Evolutionary conservation across 2,329 filamentous ascomycete species (phyloP), one percentile per base, ranked within the genome.

Genomic region (Hypoxylon sp.): DNA sequence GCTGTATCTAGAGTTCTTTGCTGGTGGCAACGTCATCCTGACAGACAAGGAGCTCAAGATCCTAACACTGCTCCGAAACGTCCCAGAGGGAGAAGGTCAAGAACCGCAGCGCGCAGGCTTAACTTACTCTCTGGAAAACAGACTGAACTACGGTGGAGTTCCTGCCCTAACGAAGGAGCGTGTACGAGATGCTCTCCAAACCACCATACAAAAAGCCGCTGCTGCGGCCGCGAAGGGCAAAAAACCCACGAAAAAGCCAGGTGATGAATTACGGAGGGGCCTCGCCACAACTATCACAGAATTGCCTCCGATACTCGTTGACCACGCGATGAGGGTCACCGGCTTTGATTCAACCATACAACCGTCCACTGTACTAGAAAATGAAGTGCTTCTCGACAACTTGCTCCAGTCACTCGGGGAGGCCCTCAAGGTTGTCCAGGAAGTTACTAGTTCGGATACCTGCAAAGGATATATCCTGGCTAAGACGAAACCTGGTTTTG

Each of bases 1-100:
- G 46, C 80, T 99, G 21, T 98, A 93, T 78, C 83, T 99, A 29
- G 96, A 99, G 81, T 99, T 99, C 82, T 99, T 97, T 78, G 95
- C 96, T 0, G 92, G 93, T 57, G 96, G 96, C 50, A 99, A 99
- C 78, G 91, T 99, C 67, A 93, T 99, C 68, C 85, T 99, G 58
- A 97, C 96, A 2, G 94, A 98, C 77, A 87, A 86, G 55, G 91
- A 97, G 24, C 83, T 94, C 57, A 96, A 91, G 69, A 94, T 98
- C 61, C 79, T 98, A 37, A 89, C 92, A 0, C 82, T 99, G 19
- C 84, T 96, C 72, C 89, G 96, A 61, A 91, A 92, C 70, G 95
- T 98, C 1, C 84, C 89, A 3, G 92, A 94, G 74, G 92, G 91
- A 2, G 91, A 92, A 56, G 92, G 92, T n/a, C 91, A 97, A 75